Base-by-base conservation (phyloP, 202 grass and related monocot species). In the Digitaria exilis region DNA sequence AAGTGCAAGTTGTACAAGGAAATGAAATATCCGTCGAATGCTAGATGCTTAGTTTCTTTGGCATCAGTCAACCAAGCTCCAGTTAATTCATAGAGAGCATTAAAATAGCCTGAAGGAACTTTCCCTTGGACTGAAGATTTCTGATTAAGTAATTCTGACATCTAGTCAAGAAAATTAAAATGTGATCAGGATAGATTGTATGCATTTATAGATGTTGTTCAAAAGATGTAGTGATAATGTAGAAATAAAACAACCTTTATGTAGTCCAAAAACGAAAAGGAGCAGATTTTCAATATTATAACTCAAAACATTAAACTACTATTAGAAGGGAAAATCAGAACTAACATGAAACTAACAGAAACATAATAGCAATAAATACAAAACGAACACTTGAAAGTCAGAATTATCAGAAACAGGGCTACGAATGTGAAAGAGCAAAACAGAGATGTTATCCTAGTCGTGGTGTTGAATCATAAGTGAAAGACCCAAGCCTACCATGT, bases 131-230 rank as follows among this genome's bases (percentile, higher is more conserved):
- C 80, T 62, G 91, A 95, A 78, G 83, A 89, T 87, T 88, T 90
- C 78, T 98, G 96, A 94, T 98, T 98, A 74, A 98, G 83, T 85
- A 98, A 81, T 80, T 98, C 96, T 3, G 96, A 98, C 96, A 98
- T 98, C 96, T 98, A 77, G 66, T 58, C 51, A 79, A 45, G 42
- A 66, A 87, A 76, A 61, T 55, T 14, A 76, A 69, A 84, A 61
- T 75, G 43, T 18, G 28, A 29, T 76, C 65, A 76, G 52, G 7
- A 75, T 14, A 61, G 37, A 52, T 11, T 66, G 29, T 39, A 52
- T 12, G 51, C 10, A 50, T 52, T 69, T 44, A 7, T 25, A 62
- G 43, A 51, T 21, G 31, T 17, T 79, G 22, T 59, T 46, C 50
- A 52, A 66, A n/a, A 61, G 25, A 21, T 72, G 55, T 10, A 52